phyloP scores from a whole-genome alignment of 768 basidiomycete species.

The Tylopilus sp. region DNA sequence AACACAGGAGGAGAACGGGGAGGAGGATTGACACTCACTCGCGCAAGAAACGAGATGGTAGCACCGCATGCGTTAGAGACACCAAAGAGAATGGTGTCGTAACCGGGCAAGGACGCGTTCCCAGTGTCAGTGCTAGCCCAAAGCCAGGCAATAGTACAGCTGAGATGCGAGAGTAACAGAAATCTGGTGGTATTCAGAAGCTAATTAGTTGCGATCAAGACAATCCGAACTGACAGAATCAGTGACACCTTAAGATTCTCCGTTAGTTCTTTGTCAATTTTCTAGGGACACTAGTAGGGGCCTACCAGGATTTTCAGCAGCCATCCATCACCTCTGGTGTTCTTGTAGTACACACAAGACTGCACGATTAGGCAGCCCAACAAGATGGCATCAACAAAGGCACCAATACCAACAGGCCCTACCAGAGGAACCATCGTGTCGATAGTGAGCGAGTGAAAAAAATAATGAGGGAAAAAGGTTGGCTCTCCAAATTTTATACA shows the following conservation, averaged over 20 bases:
- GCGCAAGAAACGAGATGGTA: slow-evolving; percentile 10
- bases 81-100: slow-evolving; percentile 15
- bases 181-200: slow-evolving; percentile 18
- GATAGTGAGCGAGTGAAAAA: not conserved
- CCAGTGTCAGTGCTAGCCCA: slow-evolving; percentile 8
- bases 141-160: slow-evolving; percentile 18
- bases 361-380: slow-evolving; percentile 26
- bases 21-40: slow-evolving; percentile 8
- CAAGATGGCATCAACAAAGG: slow-evolving; percentile 21
- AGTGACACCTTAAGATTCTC: slow-evolving; percentile 11
- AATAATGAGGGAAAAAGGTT: too few relatives aligned
- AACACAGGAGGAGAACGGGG: not conserved
- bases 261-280: not conserved
- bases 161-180: slow-evolving; percentile 15
- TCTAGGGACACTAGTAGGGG: not conserved
- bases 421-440: slow-evolving; percentile 22
- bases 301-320: slow-evolving; percentile 17
- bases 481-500: slow-evolving; percentile 23
- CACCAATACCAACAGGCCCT: slow-evolving; percentile 23
- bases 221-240: slow-evolving; percentile 15
- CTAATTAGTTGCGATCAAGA: not conserved
- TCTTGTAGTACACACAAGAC: slow-evolving; percentile 26
- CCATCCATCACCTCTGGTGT: slow-evolving; percentile 13
- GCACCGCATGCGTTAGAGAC: slow-evolving; percentile 15
- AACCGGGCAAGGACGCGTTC: slow-evolving; percentile 5